A percentile compares a stretch with the other conserved stretches of the same genome.
Evolutionary conservation across 2,329 filamentous ascomycete genomes (phyloP).

Genomic region (Arthrobotrys iridis): DNA sequence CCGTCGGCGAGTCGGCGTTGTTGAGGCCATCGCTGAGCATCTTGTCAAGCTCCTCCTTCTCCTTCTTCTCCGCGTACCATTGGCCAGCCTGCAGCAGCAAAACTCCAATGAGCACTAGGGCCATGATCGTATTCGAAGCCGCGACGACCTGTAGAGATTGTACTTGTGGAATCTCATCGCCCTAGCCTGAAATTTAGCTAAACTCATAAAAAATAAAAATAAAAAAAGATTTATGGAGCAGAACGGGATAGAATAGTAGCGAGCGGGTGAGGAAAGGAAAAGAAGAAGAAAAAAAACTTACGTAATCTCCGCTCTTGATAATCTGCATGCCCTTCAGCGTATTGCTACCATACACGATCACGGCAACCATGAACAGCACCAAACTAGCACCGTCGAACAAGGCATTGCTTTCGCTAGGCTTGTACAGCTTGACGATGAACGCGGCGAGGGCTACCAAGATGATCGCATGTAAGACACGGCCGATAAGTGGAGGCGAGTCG

Average conservation of each 20-base stretch:
- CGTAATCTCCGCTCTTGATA: constrained; percentile 71
- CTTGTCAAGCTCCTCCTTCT: constrained; percentile 79
- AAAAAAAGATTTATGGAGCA: not conserved
- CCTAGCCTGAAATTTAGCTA: constrained; percentile 54
- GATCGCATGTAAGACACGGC: constrained; percentile 91
- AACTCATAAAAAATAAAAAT: constrained; percentile 58
- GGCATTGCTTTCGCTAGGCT: constrained; percentile 90
- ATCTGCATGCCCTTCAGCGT: constrained; percentile 93
- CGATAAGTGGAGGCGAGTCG: constrained; percentile 88
- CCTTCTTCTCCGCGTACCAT: constrained; percentile 98
- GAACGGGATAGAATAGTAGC: not conserved
- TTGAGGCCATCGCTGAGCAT: constrained; percentile 66
- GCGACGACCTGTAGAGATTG: constrained; percentile 90
- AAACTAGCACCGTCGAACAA: constrained; percentile 84
- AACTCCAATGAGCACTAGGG: constrained; percentile 89
- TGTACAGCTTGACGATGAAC: constrained; percentile 94
- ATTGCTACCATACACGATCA: constrained; percentile 93
- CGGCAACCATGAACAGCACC: constrained; percentile 81
- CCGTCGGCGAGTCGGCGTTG: constrained; percentile 54
- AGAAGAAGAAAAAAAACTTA: constrained; percentile 5
- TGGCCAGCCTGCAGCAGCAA: constrained; percentile 93
- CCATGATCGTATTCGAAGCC: constrained; percentile 95
- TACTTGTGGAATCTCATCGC: constrained; percentile 74
- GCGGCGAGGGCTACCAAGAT: constrained; percentile 86
- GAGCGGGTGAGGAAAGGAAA: not conserved